Conservation (phyloP, 108 stramenopile genomes). For the Schizochytrium sp. region DNA sequence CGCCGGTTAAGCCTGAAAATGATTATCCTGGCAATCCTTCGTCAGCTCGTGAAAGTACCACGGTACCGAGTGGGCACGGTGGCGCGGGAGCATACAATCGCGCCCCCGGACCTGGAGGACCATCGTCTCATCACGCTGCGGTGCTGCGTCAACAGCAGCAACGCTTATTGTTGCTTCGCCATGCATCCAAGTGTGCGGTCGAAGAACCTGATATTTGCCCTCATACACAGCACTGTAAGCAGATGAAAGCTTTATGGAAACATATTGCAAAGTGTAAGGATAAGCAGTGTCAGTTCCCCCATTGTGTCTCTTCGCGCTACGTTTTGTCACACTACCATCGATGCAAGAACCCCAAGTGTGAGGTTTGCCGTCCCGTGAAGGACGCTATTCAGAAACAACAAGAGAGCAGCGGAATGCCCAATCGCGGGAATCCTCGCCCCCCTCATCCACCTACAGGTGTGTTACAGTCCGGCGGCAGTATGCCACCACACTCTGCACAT, state of each 20-base stretch:
- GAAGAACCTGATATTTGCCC: slow-evolving; percentile 85
- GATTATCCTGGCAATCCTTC: too few relatives aligned
- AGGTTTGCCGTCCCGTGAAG: slow-evolving; percentile 95
- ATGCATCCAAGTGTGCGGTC: slow-evolving; percentile 94
- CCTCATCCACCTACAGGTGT: background rate
- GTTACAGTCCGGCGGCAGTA: background rate
- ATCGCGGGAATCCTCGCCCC: background rate
- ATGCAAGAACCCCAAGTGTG: slow-evolving; percentile 91
- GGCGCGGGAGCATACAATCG: too few relatives aligned
- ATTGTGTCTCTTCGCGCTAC: slow-evolving; percentile 95
- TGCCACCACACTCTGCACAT: background rate
- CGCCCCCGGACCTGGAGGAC: too few relatives aligned
- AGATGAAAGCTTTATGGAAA: slow-evolving; percentile 97
- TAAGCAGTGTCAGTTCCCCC: slow-evolving; percentile 91
- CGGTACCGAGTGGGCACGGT: too few relatives aligned
- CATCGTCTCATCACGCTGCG: slow-evolving; percentile 79
- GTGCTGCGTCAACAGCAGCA: slow-evolving; percentile 97
- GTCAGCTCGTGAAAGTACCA: too few relatives aligned
- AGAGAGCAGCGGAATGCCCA: slow-evolving; percentile 13
- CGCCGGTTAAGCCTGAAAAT: too few relatives aligned
- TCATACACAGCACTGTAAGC: slow-evolving; percentile 92
- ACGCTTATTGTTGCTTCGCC: slow-evolving; percentile 91
- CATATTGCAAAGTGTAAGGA: slow-evolving; percentile 98
- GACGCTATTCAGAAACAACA: slow-evolving; percentile 84
- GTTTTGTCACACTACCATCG: slow-evolving; percentile 97